Base-by-base conservation (phyloP, 2,329 filamentous ascomycete genomes). In the Nigrograna mackinnonii region DNA sequence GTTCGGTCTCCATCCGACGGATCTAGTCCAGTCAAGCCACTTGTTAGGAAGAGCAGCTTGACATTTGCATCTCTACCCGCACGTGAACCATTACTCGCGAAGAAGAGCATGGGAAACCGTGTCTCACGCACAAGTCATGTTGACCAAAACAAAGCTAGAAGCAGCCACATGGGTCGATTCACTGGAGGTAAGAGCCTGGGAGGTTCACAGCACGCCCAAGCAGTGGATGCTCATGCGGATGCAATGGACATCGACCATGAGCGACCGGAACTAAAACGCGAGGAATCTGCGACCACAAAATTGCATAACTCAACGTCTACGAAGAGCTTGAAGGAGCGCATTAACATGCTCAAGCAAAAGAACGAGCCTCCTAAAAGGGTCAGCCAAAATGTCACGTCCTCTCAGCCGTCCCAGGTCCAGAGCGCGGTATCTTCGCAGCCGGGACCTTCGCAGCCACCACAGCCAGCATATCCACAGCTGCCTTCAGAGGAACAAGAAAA, bases 21-120 rank as follows among this genome's bases (percentile, higher is more conserved):
- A 1, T 89, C 87, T 0, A 91, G 86, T 54, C 88, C 88, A 0
- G 83, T 87, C 36, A 80, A 89, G 53, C 86, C 87, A 2, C 76
- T 89, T 21, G 80, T 95, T 53, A 85, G 92, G 46, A 97, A 97
- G 76, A 96, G 91, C 70, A 97, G 92, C 65, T 79, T 99, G 46
- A 95, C 88, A 45, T 97, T 99, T 71, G 90, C 94, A 26, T 90
- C 94, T 14, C 77, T 99, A 11, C 94, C 94, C 21, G 91, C 92
- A 3, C 82, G 94, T 47, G 92, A 97, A 60, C 92, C 92, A 24
- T 75, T 97, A 39, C 83, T 84, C 22, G 82, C 82, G 13, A 95
- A 95, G 66, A 92, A 91, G 71, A 95, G 87, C 64, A 82, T 91
- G 59, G 91, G 79, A 33, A 78, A 80, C 16, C 79, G 89, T 37